Conservation (phyloP, 768 basidiomycete genomes). For the Hygrophorus pudorinus region DNA sequence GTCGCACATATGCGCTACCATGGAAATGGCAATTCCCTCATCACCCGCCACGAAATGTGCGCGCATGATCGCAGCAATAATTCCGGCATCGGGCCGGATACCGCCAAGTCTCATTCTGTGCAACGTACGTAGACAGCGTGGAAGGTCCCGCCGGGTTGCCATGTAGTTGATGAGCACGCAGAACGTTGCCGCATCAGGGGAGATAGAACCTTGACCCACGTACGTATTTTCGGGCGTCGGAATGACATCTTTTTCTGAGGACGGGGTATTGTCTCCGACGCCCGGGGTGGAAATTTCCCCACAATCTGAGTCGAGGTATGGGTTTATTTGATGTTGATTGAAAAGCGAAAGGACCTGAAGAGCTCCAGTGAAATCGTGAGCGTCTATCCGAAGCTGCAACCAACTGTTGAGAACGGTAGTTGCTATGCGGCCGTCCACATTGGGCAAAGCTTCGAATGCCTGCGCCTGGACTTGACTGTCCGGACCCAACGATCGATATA, state of each 20-base stretch:
- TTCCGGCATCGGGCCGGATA: conserved; percentile 34
- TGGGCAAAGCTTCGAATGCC: conserved; percentile 36
- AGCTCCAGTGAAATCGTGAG: conserved; percentile 37
- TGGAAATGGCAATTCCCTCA: conserved; percentile 37
- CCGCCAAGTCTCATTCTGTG: conserved; percentile 34
- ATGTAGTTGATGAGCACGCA: conserved; percentile 52
- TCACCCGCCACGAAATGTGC: conserved; percentile 40
- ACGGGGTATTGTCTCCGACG: conserved; percentile 16
- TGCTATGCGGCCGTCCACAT: conserved; percentile 28
- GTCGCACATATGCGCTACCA: conserved; percentile 40
- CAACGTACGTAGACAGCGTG: conserved; percentile 35
- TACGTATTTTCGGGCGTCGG: conserved; percentile 5
- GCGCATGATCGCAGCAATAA: conserved; percentile 45
- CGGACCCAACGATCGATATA: conserved; percentile 51
- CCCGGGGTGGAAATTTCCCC: conserved; percentile 19
- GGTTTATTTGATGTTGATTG: conserved; percentile 18
- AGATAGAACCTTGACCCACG: conserved; percentile 11
- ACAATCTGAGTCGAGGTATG: conserved; percentile 10
- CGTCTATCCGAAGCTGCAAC: conserved; percentile 51
- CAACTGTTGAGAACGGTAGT: conserved; percentile 61
- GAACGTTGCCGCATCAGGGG: conserved; percentile 52
- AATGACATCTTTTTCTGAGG: conserved; percentile 4
- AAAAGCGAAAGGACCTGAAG: conserved; percentile 41
- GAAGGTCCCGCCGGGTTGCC: conserved; percentile 31
- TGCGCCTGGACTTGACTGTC: conserved; percentile 44